These are phyloP conservation scores for Zymoseptoria crescenta DNA, from an alignment of 2,329 filamentous ascomycete species.

Conservation along the genomic window DNA sequence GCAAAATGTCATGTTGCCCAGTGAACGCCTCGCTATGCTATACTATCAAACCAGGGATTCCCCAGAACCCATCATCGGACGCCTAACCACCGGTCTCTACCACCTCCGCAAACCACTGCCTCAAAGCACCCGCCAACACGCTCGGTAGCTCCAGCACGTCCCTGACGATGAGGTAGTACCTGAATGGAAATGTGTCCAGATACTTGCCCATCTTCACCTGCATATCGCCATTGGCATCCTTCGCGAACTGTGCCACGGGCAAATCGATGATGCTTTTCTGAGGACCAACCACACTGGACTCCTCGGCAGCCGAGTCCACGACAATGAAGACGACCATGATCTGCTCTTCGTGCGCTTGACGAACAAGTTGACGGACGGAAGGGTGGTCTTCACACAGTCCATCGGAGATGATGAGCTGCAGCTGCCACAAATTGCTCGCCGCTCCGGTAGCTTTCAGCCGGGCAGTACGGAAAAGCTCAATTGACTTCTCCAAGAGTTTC, in stretches of 20 bases:
- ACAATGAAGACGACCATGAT: conserved; percentile 99
- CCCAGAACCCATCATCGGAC: too few relatives aligned
- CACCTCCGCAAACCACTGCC: conserved; percentile 87
- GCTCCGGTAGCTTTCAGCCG: conserved; percentile 49
- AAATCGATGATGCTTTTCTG: conserved; percentile 71
- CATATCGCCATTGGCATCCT: conserved; percentile 55
- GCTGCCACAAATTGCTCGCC: conserved; percentile 77
- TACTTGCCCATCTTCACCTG: conserved; percentile 79
- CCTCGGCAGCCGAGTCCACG: conserved; percentile 56
- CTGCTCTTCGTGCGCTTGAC: conserved; percentile 82
- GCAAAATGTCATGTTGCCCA: neutral
- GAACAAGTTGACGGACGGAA: conserved; percentile 68
- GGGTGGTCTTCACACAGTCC: conserved; percentile 89
- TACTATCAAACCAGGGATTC: neutral
- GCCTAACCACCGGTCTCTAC: conserved; percentile 35
- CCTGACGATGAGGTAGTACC: conserved; percentile 91
- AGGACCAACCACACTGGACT: conserved; percentile 26
- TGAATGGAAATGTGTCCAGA: conserved; percentile 91
- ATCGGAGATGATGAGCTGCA: conserved; percentile 87
- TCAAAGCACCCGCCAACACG: conserved; percentile 77
- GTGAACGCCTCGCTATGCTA: neutral
- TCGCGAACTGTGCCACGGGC: conserved; percentile 75
- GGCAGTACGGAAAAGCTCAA: conserved; percentile 74
- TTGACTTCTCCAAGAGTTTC: conserved; percentile 66
- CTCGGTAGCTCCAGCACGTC: conserved; percentile 84